Conservation (phyloP, 2,329 filamentous ascomycete genomes). For the Sporothrix pseudoabietina region DNA sequence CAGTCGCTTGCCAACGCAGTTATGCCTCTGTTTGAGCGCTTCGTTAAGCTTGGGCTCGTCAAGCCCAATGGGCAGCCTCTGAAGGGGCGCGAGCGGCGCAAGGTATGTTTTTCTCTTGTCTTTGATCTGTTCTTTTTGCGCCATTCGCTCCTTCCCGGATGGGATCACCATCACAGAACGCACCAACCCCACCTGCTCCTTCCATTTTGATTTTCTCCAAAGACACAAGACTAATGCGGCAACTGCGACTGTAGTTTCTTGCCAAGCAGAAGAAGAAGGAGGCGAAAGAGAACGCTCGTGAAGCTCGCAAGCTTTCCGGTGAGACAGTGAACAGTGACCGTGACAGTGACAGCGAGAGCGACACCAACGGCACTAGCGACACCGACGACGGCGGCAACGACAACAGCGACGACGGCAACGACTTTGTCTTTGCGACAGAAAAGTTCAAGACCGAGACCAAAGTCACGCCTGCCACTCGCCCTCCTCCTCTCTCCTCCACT, state of each 20-base stretch:
- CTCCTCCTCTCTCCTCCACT: neutral
- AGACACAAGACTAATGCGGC: neutral
- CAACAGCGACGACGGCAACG: neutral
- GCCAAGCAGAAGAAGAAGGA: neutral
- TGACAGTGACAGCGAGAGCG: no score
- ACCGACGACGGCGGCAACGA: neutral
- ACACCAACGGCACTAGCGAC: neutral
- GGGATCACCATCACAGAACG: neutral
- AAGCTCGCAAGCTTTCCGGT: no score
- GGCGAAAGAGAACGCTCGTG: neutral
- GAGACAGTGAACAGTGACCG: no score
- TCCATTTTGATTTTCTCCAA: neutral
- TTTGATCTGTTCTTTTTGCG: neutral
- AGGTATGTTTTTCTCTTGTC: neutral
- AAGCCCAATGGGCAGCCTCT: neutral
- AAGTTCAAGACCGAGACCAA: slow-evolving; percentile 8
- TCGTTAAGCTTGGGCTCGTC: neutral
- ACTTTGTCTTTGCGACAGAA: neutral
- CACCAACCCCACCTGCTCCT: neutral
- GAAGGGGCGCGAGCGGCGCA: neutral
- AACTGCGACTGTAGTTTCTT: neutral
- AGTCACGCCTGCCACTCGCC: neutral
- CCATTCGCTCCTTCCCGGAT: neutral
- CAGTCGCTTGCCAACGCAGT: neutral
- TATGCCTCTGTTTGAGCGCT: neutral